phyloP scores from a whole-genome alignment of 2,329 filamentous ascomycete species.

The Penicillium sp. region DNA sequence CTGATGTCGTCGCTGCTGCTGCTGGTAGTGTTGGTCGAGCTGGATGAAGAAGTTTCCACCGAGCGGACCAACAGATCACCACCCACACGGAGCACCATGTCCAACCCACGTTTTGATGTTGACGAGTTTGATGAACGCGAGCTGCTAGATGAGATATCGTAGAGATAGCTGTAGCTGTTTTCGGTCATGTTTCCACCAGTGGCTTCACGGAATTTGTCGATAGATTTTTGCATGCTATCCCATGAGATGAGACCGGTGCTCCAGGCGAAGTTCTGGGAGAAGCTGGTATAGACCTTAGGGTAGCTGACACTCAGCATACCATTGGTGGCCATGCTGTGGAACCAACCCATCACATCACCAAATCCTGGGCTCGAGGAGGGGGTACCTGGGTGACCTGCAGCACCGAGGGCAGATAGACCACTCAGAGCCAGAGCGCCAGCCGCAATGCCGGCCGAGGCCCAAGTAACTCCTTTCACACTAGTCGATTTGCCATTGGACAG shows the following conservation, averaged over 20 bases:
- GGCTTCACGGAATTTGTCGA: conserved; percentile 77
- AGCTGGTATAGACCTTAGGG: conserved; percentile 84
- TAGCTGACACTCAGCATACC: conserved; percentile 94
- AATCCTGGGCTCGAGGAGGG: conserved; percentile 80
- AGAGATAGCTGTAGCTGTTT: conserved; percentile 75
- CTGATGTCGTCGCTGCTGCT: conserved; percentile 16
- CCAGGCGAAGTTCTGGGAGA: conserved; percentile 92
- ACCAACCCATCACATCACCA: conserved; percentile 81
- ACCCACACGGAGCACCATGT: conserved; percentile 43
- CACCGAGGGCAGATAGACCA: conserved; percentile 70
- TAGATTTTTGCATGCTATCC: conserved; percentile 76
- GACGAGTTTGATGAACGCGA: conserved; percentile 58
- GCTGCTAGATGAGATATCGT: conserved; percentile 73
- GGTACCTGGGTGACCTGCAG: conserved; percentile 63
- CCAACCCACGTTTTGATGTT: conserved; percentile 60
- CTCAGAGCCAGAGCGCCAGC: conserved; percentile 79
- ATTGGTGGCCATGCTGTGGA: conserved; percentile 92
- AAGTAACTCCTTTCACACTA: conserved; percentile 74
- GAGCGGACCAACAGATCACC: conserved; percentile 60
- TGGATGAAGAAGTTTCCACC: conserved; percentile 46
- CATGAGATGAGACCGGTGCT: conserved; percentile 83
- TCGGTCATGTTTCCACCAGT: conserved; percentile 87
- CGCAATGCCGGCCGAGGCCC: conserved; percentile 80
- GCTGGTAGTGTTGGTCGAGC: conserved; percentile 32
- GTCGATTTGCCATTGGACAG: conserved; percentile 88